phyloP scores from a whole-genome alignment of 495 filamentous ascomycete genomes.

The Symbiotaphrina buchneri region DNA sequence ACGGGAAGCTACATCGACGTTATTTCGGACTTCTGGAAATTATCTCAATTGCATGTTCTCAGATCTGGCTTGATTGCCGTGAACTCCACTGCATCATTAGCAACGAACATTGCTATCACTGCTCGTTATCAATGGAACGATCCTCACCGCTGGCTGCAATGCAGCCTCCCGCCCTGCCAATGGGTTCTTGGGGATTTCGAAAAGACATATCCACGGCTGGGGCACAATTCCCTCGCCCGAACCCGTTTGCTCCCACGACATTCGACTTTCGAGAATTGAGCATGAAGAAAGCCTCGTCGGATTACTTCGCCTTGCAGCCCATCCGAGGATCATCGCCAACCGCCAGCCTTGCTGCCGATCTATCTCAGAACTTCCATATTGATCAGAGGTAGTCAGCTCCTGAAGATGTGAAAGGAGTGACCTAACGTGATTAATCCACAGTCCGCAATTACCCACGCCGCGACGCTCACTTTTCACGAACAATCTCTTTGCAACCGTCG shows the following conservation, averaged over 20 bases:
- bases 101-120: no score
- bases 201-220: conserved; percentile 27
- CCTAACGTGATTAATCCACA: conserved; percentile 16
- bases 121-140: no score
- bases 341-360: conserved; percentile 70
- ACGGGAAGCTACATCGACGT: no score
- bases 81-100: no score
- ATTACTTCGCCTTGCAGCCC: conserved; percentile 59
- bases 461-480: conserved; percentile 83
- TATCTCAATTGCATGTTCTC: no score
- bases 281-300: conserved; percentile 34
- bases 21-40: no score
- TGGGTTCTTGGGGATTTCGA: conserved; percentile 27
- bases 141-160: conserved; percentile 90
- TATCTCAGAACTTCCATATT: conserved; percentile 91
- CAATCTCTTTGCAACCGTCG: conserved; percentile 40
- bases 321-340: conserved; percentile 75
- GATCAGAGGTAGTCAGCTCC: conserved; percentile 48
- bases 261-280: conserved; percentile 55
- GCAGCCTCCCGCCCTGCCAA: conserved; percentile 48
- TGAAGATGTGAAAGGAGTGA: conserved; percentile 1
- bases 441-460: conserved; percentile 78
- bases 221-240: conserved; percentile 22
- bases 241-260: conserved; percentile 33
- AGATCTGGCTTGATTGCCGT: no score